Base-by-base conservation (phyloP, 805 yeast species). In the Myxozyma vanderwaltii region DNA sequence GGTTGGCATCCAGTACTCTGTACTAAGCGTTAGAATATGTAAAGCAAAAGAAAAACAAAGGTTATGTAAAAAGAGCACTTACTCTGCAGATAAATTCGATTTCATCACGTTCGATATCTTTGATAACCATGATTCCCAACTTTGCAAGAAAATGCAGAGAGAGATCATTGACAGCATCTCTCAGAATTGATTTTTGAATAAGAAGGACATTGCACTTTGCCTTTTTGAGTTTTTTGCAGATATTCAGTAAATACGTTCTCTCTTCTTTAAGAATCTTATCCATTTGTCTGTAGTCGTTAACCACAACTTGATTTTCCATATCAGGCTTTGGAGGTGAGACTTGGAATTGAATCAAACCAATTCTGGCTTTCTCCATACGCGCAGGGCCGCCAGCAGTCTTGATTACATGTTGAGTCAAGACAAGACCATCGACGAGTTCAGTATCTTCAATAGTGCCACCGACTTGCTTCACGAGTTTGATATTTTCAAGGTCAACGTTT, bases 401-500 rank as follows among this genome's bases (percentile, higher is more conserved):
- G 61, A 91, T 82, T 17, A 86, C 97, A 66, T 82, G 87, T 76
- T 94, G 98, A 31, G 97, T 89, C 69, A 94, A 79, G 5, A 91
- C 96, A 57, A 94, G 92, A 63, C 99, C 99, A 68, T 89, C 89
- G 56, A 91, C 85, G 71, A 91, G 80, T 74, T 87, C 91, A 17
- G 99, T 94, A 67, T 94, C 98, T 69, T 94, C 99, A 66, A 94
- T 92, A 10, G 99, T 94, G 43, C 98, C 98, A 56, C 99, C 99
- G 21, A 89, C 88, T 73, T 92, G 92, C 78, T 94, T 92, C 71
- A 94, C 84, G 63, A 94, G 77, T 69, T 97, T 83, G 71, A 94
- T 89, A 73, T 92, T 92, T 70, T 83, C 85, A 68, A 94, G 78
- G 74, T 94, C 98, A 27, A 90, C 97, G 61, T 82, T 83, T 48